phyloP scores from a whole-genome alignment of 805 yeast genomes.

The Yamadazyma olivae region DNA sequence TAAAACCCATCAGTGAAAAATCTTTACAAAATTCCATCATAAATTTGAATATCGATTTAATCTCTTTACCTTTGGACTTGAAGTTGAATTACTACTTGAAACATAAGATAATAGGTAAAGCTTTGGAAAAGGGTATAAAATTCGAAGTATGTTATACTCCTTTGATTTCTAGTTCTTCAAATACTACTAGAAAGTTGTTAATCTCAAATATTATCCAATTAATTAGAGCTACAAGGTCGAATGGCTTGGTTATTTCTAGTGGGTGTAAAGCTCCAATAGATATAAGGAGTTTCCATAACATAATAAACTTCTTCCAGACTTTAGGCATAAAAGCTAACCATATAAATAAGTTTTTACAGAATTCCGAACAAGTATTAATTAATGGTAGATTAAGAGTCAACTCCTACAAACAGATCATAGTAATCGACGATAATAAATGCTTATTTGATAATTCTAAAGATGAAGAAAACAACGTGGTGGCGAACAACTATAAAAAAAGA shows the following conservation, averaged over 20 bases:
- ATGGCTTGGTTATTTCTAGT: constrained; percentile 76
- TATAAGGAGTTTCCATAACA: constrained; percentile 66
- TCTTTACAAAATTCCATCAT: constrained; percentile 73
- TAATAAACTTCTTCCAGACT: constrained; percentile 59
- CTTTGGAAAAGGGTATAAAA: constrained; percentile 75
- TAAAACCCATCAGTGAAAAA: constrained; percentile 77
- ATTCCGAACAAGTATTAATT: constrained; percentile 61
- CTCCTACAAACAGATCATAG: constrained; percentile 75
- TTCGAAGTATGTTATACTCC: constrained; percentile 74
- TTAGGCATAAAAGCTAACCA: constrained; percentile 69
- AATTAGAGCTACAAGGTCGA: constrained; percentile 73
- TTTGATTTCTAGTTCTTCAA: constrained; percentile 38
- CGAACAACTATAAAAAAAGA: constrained; percentile 10
- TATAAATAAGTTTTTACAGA: constrained; percentile 56
- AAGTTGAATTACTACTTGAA: constrained; percentile 74
- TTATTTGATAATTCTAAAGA: constrained; percentile 14
- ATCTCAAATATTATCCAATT: constrained; percentile 72
- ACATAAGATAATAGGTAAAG: constrained; percentile 82
- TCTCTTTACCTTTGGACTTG: constrained; percentile 65
- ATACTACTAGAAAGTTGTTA: constrained; percentile 50
- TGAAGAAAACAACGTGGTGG: constrained; percentile 25
- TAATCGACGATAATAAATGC: constrained; percentile 36
- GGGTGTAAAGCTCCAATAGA: constrained; percentile 62
- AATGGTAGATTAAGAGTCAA: constrained; percentile 72
- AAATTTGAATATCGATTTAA: constrained; percentile 74